Base-by-base conservation (phyloP, 1,284 basidiomycete genomes). In the Anthracocystis setariae region DNA sequence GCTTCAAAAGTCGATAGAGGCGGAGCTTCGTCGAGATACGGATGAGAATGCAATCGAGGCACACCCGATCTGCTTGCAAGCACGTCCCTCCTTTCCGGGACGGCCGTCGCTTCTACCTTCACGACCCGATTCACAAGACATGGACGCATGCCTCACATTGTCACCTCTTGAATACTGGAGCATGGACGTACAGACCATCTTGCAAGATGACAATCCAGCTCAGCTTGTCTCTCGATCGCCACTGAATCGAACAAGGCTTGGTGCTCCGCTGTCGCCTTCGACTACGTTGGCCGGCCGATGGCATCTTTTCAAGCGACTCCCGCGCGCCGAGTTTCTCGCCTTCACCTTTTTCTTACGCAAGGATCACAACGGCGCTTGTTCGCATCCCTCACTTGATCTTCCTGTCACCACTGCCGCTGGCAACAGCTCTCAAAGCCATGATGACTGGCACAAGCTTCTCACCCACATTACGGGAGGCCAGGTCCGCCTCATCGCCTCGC, bases 101-200 rank as follows among this genome's bases (percentile, higher is more conserved):
- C 55, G 69, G 7, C 12, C 49, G 2, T 9, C 40, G 12, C 23
- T 29, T 1, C 5, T 40, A 8, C 25, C 21, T 35, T 9, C 37
- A 12, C n/a, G 20, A 18, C 15, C 42, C 15, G 12, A 15, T 25
- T 4, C 32, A 15, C 33, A 32, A 15, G 35, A 24, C 27, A 33
- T 38, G 0, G 47, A 61, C 5, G 50, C 47, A 3, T 82, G 80
- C 43, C 57, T 82, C 20, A 74, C 73, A 3, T 54, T 82, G 5
- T 78, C 77, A 5, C 80, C 80, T 3, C 66, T 80, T 10, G 78
- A 79, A 39, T 82, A 69, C 59, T 82, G 78, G 79, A 58, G 50
- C 20, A 18, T 56, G 25, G 59, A 66, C 46, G 46, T 54, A 18
- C 53, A 53, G 13, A 37, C 51, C 3, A 49, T 82, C 13, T 46